Evolutionary conservation across 164 flowering plant genomes (phyloP), one percentile per base, ranked within the genome.

Genomic region (Dillenia turbinata): DNA sequence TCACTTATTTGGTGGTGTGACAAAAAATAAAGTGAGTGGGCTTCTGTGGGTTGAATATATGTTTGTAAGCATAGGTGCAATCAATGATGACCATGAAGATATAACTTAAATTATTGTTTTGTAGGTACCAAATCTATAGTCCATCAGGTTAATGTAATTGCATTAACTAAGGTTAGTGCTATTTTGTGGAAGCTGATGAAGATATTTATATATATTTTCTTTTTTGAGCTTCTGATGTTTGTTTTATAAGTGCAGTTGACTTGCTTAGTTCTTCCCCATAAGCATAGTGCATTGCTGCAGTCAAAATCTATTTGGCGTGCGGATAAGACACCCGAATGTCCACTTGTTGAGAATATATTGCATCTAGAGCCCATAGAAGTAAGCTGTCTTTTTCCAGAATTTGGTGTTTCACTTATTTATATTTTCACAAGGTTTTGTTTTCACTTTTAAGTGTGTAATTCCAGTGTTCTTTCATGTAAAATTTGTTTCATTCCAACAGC

Each of bases 301-400:
- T 72, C 97, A 61, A 88, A 81, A 74, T 88, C 99, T 68, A 88
- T 94, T n/a, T 94, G 97, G 97, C 83, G 67, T 63, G 81, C 93
- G 9, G 92, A 94, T 67, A 80, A 79, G 56, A 68, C 78, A 15
- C 65, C 22, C n/a, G 93, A 83, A 49, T 69, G 80, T 67, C 73
- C 97, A 59, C 69, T 76, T 56, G 84, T 91, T 71, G 99, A 94
- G 73, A 75, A 71, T 54, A 84, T 91, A 73, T 69, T 94, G 77
- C 93, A 78, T 52, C 69, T 91, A 79, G 99, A 94, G 44, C 92
- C 95, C 47, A 65, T 94, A 60, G 99, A 94, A 63, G 99, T 94
- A 84, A 66, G 84, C 62, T 54, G 3, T 0, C 24, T 19, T 11
- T 40, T 9, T 52, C 61, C 40, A 33, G 40, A 33, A 33, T 33